Evolutionary conservation across 2,329 filamentous ascomycete species (phyloP).

Genomic region (Botrytis squamosa): DNA sequence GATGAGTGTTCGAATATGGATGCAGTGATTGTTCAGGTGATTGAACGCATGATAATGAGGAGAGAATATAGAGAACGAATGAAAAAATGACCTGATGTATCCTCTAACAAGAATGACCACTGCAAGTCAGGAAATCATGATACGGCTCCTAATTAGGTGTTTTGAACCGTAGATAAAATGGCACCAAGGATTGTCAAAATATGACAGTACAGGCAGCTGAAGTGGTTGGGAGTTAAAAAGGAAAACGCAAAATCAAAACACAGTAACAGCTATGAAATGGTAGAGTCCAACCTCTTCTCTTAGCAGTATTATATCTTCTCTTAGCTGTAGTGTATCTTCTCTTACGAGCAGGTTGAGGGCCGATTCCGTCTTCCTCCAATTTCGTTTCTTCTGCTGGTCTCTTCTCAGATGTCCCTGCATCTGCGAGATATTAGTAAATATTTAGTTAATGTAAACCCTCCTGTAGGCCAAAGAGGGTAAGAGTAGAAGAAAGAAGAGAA

Average conservation of each 20-base stretch:
- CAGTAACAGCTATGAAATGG: not conserved
- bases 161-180: not conserved
- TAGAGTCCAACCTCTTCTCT: not conserved
- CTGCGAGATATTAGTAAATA: not conserved
- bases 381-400: not conserved
- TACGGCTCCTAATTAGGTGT: not conserved
- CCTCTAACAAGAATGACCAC: not conserved
- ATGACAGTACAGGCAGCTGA: not conserved
- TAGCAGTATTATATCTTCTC: not conserved
- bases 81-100: not conserved
- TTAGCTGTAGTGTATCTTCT: not conserved
- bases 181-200: too few species aligned
- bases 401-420: not conserved
- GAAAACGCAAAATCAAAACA: not conserved
- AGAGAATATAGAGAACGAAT: not conserved
- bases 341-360: not conserved
- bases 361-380: not conserved
- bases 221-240: not conserved
- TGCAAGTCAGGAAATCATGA: not conserved
- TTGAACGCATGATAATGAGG: not conserved
- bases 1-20: not conserved
- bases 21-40: not conserved
- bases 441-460: not conserved
- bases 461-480: rapidly evolving
- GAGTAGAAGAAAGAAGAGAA: not conserved